These are phyloP conservation scores for Colletotrichum sublineola DNA, from an alignment of 2,329 filamentous ascomycete genomes.

Conservation along the genomic window DNA sequence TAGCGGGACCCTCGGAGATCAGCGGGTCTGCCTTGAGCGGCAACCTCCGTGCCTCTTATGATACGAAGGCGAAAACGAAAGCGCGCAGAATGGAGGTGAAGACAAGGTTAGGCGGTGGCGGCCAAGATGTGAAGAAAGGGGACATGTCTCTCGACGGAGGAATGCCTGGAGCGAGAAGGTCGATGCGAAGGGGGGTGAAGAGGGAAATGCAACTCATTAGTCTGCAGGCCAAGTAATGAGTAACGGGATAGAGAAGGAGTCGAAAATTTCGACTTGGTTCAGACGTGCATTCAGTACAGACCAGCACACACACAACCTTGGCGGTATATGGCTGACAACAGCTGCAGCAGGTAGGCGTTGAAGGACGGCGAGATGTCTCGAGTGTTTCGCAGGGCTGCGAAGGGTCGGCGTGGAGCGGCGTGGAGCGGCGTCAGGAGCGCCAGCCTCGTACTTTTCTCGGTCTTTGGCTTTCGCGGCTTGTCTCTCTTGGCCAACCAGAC, in stretches of 20 bases:
- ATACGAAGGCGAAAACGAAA: conserved; percentile 24
- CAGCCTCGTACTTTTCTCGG: conserved; percentile 28
- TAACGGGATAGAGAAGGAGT: conserved; percentile 9
- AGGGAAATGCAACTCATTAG: conserved; percentile 2
- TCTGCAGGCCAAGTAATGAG: conserved; percentile 18
- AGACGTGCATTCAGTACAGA: neutral
- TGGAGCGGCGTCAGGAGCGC: conserved; percentile 10
- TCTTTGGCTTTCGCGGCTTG: conserved; percentile 32
- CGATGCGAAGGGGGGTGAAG: conserved; percentile 1
- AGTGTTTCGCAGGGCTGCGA: conserved; percentile 20
- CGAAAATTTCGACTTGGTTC: conserved; percentile 6
- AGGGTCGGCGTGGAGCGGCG: conserved; percentile 11
- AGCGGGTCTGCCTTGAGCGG: conserved; percentile 28
- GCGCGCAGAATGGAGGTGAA: conserved; percentile 4
- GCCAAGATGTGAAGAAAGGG: neutral
- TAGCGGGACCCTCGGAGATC: conserved; percentile 34
- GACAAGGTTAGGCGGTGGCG: conserved; percentile 11
- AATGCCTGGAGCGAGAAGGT: conserved; percentile 9
- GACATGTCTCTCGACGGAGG: neutral
- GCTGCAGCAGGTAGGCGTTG: neutral
- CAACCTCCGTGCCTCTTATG: neutral
- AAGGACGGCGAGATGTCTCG: conserved; percentile 7
- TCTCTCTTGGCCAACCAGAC: conserved; percentile 21
- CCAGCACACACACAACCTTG: neutral
- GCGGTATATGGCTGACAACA: neutral